Conservation (phyloP, 164 flowering plant genomes). For the Macadamia integrifolia region DNA sequence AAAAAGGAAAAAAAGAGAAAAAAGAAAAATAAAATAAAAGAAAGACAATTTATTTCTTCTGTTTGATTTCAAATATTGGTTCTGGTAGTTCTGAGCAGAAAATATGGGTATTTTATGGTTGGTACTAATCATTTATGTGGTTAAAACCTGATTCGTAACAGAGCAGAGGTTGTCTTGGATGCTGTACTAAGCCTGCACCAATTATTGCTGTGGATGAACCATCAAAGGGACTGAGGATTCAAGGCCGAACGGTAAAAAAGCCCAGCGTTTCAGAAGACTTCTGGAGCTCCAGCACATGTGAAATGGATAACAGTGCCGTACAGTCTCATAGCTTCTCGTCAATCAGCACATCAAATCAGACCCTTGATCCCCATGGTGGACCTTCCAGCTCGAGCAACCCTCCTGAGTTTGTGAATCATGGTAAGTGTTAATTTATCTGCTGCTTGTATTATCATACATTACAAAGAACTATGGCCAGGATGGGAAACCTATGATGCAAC, state of each 20-base stretch:
- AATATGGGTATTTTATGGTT: conserved; percentile 4
- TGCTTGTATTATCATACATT: too few species aligned
- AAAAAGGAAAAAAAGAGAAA: too few species aligned
- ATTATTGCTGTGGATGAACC: conserved; percentile 67
- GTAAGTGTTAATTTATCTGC: conserved; percentile 25
- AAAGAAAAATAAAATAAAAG: not conserved
- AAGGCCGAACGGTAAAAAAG: conserved; percentile 54
- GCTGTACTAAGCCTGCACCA: conserved; percentile 53
- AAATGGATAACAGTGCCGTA: conserved; percentile 60
- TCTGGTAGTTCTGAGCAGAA: not conserved
- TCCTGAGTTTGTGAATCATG: conserved; percentile 70
- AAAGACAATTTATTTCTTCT: not conserved
- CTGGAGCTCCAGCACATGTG: conserved; percentile 85
- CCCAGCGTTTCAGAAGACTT: conserved; percentile 62
- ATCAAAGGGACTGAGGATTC: conserved; percentile 61
- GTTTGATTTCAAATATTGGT: not conserved
- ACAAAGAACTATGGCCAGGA: too few species aligned
- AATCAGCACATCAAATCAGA: conserved; percentile 49
- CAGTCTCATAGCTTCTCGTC: conserved; percentile 74
- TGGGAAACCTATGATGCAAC: too few species aligned
- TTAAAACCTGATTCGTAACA: conserved; percentile 54
- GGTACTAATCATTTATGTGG: conserved; percentile 25
- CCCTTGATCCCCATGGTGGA: conserved; percentile 29
- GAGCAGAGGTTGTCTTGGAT: conserved; percentile 88
- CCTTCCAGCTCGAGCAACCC: conserved; percentile 32